Evolutionary conservation across 352 stramenopile genomes (phyloP).

Genomic region (Phytophthora foliorum): DNA sequence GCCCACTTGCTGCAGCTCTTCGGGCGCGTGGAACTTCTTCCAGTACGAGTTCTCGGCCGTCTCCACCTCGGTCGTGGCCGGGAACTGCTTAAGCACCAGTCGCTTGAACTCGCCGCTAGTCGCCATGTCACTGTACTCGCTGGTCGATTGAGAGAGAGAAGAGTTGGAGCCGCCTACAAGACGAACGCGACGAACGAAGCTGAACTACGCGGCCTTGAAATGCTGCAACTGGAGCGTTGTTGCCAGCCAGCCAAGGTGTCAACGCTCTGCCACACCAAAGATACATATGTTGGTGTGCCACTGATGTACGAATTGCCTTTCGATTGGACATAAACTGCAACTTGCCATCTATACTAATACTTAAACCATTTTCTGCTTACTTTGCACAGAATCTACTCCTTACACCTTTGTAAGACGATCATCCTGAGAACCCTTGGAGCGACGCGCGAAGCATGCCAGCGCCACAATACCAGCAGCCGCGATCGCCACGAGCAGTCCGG

Average conservation of each 20-base stretch:
- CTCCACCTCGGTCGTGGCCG: conserved; percentile 77
- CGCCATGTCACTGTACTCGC: conserved; percentile 48
- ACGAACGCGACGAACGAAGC: not conserved
- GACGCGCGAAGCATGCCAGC: conserved; percentile 73
- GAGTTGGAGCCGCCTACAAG: not conserved
- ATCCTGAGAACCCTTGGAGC: conserved; percentile 34
- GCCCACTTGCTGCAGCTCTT: conserved; percentile 88
- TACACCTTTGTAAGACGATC: conserved; percentile 37
- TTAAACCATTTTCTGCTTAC: too few relatives aligned
- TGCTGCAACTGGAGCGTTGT: conserved; percentile 25
- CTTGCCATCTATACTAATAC: too few relatives aligned
- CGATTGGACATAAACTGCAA: not conserved
- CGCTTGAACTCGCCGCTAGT: conserved; percentile 87
- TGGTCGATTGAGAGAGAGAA: not conserved
- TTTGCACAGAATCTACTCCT: not conserved
- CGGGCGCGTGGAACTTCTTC: conserved; percentile 88
- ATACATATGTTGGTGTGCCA: not conserved
- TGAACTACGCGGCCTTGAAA: conserved; percentile 1
- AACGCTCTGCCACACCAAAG: not conserved
- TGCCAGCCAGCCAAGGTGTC: conserved; percentile 29
- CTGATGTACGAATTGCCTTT: not conserved
- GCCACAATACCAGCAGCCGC: conserved; percentile 60
- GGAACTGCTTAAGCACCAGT: conserved; percentile 91
- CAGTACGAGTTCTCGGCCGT: conserved; percentile 88
- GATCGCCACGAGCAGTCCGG: conserved; percentile 62